A percentile compares a stretch with the other conserved stretches of the same genome.
phyloP scores from a whole-genome alignment of 2,329 filamentous ascomycete species.

The Didymella exigua region DNA sequence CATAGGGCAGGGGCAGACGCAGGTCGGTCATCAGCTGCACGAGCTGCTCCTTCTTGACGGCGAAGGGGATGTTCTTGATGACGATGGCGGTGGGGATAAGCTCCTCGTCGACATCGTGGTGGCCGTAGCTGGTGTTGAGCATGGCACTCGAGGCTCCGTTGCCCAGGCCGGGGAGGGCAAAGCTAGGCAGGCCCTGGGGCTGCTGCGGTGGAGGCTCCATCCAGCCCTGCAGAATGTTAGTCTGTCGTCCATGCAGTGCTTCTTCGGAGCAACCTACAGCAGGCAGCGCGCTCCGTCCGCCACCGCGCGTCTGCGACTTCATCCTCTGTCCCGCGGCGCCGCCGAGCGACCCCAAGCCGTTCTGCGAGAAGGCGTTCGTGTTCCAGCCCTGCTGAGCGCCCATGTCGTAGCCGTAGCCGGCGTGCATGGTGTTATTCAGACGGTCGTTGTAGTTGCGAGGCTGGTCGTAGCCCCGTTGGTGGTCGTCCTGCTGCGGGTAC shows the following conservation, averaged over 20 bases:
- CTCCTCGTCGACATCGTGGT: constrained; percentile 72
- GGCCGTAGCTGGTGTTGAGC: constrained; percentile 53
- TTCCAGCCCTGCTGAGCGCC: constrained; percentile 78
- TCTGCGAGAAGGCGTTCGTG: constrained; percentile 72
- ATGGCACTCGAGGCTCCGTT: constrained; percentile 39
- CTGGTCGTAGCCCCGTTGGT: constrained; percentile 45
- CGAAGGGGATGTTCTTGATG: constrained; percentile 99
- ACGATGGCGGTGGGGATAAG: constrained; percentile 98
- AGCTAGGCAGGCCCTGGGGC: constrained; percentile 51
- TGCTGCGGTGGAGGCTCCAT: constrained; percentile 53
- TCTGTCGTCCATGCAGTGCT: not conserved
- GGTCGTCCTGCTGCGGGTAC: constrained; percentile 60
- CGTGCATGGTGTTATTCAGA: constrained; percentile 62
- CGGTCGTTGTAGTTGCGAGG: constrained; percentile 63
- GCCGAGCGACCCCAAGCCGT: constrained; percentile 66
- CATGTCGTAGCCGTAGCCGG: constrained; percentile 72
- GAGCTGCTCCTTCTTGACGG: constrained; percentile 94
- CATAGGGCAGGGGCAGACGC: constrained; percentile 91
- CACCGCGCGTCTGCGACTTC: constrained; percentile 62
- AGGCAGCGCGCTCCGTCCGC: constrained; percentile 66
- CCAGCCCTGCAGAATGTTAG: constrained; percentile 59
- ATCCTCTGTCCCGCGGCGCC: constrained; percentile 58
- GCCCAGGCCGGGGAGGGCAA: constrained; percentile 50
- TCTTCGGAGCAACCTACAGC: constrained; percentile 61
- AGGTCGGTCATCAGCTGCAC: constrained; percentile 93